phyloP scores from a whole-genome alignment of 805 yeast genomes.

The Suhomyces sp. region DNA sequence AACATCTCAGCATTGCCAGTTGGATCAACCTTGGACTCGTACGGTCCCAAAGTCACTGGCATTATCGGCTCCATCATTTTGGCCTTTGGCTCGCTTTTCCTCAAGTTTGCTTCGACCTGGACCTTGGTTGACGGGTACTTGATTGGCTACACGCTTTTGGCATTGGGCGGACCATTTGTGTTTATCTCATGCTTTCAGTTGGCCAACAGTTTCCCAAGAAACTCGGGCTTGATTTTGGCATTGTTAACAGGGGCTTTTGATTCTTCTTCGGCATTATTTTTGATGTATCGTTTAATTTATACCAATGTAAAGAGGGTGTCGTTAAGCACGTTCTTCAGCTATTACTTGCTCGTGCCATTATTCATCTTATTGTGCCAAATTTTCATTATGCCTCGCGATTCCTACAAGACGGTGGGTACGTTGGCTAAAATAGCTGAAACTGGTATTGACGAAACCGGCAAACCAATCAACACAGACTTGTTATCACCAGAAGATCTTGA shows the following conservation, averaged over 20 bases:
- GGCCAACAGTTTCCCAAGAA: slow-evolving; percentile 52
- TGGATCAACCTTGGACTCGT: slow-evolving; percentile 71
- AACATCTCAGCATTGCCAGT: slow-evolving; percentile 80
- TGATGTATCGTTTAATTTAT: slow-evolving; percentile 67
- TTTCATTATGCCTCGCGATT: slow-evolving; percentile 73
- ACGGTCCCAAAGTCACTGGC: slow-evolving; percentile 81
- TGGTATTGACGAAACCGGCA: slow-evolving; percentile 70
- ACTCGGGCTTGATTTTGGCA: slow-evolving; percentile 30
- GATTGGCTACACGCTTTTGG: slow-evolving; percentile 69
- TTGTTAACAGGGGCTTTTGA: slow-evolving; percentile 82
- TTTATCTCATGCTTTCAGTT: slow-evolving; percentile 88
- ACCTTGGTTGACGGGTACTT: slow-evolving; percentile 58
- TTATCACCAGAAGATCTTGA: slow-evolving; percentile 34
- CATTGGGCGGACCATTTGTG: slow-evolving; percentile 92
- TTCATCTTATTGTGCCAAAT: slow-evolving; percentile 74
- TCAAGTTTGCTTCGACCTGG: slow-evolving; percentile 39
- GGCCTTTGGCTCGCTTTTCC: slow-evolving; percentile 49
- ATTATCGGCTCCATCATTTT: slow-evolving; percentile 65
- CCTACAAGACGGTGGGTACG: slow-evolving; percentile 69
- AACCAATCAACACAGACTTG: slow-evolving; percentile 48
- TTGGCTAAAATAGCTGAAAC: slow-evolving; percentile 68
- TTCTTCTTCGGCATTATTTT: slow-evolving; percentile 83
- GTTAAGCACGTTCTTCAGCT: slow-evolving; percentile 58
- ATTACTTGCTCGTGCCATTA: slow-evolving; percentile 70
- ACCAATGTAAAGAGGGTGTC: slow-evolving; percentile 40